Evolutionary conservation across 1,284 basidiomycete species (phyloP).

Genomic region (Cryptococcus sp.): DNA sequence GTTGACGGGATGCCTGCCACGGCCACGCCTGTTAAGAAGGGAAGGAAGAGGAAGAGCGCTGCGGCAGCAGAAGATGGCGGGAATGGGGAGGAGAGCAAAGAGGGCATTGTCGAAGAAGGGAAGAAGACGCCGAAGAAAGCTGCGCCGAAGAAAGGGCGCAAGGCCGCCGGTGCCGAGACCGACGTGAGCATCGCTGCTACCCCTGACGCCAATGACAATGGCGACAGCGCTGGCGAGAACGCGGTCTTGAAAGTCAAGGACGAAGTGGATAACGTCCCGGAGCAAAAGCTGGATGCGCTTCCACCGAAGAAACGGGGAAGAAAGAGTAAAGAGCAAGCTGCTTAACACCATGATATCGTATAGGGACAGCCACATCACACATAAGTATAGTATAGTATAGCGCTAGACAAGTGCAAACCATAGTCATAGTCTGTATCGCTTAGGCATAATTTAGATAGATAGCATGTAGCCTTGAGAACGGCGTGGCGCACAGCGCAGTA

Average conservation of each 20-base stretch:
- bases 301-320: conserved; percentile 15
- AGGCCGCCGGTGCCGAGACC: conserved; percentile 13
- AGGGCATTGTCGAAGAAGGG: background rate
- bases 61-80: conserved; percentile 12
- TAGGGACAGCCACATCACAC: too few relatives aligned
- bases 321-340: conserved; percentile 9
- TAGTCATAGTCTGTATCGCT: too few relatives aligned
- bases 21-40: conserved; percentile 3
- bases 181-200: conserved; percentile 7
- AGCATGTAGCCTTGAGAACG: too few relatives aligned
- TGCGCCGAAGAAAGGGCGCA: conserved; percentile 8
- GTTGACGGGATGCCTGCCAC: conserved; percentile 18
- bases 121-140: conserved; percentile 11
- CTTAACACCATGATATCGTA: background rate
- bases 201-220: too few relatives aligned
- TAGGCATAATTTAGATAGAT: too few relatives aligned
- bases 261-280: conserved; percentile 1
- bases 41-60: conserved; percentile 11
- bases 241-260: conserved; percentile 5
- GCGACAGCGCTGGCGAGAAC: background rate
- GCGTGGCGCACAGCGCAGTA: too few relatives aligned
- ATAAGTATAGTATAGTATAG: too few relatives aligned
- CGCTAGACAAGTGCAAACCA: too few relatives aligned
- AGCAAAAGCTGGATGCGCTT: background rate
- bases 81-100: conserved; percentile 18